A percentile compares a stretch with the other conserved stretches of the same genome.
These are phyloP conservation scores for Arxiozyma heterogenica DNA, from an alignment of 1,139 yeast genomes.

Conservation along the genomic window DNA sequence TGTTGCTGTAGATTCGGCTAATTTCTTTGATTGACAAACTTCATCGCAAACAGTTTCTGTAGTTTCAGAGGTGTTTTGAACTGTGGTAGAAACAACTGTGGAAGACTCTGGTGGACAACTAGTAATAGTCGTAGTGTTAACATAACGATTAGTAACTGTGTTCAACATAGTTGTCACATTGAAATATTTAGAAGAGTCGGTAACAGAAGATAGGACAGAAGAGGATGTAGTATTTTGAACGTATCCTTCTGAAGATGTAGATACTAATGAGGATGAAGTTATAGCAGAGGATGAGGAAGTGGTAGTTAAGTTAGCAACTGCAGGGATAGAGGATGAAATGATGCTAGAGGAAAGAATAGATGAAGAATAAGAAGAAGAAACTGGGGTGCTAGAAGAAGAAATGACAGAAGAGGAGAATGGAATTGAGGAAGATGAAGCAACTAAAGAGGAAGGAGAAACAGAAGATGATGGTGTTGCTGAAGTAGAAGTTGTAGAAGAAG, in stretches of 20 bases:
- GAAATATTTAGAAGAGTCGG: slow-evolving; percentile 6
- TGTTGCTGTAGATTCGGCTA: background rate
- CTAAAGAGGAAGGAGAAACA: background rate
- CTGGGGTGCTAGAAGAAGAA: background rate
- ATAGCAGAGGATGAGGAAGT: slow-evolving; percentile 5
- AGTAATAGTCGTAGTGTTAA: slow-evolving; percentile 3
- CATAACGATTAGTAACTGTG: slow-evolving; percentile 1
- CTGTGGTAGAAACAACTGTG: background rate
- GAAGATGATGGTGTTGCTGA: slow-evolving; percentile 10
- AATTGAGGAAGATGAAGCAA: background rate
- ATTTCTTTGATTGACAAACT: slow-evolving; percentile 3
- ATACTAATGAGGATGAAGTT: background rate
- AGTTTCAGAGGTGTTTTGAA: slow-evolving; percentile 1
- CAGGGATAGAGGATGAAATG: slow-evolving; percentile 16
- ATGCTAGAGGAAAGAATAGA: background rate
- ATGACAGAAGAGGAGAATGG: background rate
- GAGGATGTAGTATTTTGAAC: slow-evolving; percentile 12
- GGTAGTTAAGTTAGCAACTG: slow-evolving; percentile 12
- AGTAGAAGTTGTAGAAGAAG: slow-evolving; percentile 10
- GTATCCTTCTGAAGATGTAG: slow-evolving; percentile 2
- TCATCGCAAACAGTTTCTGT: slow-evolving; percentile 3
- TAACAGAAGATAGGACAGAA: slow-evolving; percentile 6
- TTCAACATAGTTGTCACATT: slow-evolving; percentile 6
- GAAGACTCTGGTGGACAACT: slow-evolving; percentile 4
- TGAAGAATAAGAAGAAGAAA: background rate